A percentile compares a stretch with the other conserved stretches of the same genome.
These are phyloP conservation scores for Rhizomucor pusillus DNA, from an alignment of 371 early-diverging fungal species.

Conservation along the genomic window DNA sequence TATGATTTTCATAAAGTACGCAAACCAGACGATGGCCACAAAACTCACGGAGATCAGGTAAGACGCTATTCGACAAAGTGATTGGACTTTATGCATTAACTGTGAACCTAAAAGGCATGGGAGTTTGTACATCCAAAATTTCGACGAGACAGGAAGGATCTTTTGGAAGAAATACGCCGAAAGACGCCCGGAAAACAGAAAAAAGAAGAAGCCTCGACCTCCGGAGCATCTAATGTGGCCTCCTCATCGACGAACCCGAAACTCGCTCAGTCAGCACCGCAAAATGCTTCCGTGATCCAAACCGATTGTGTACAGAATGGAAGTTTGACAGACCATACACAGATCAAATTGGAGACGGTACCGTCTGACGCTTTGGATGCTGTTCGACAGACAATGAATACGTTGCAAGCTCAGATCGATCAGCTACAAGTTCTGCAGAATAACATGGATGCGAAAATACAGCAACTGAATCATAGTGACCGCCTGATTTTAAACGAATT, in stretches of 20 bases:
- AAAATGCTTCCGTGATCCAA: too few relatives aligned
- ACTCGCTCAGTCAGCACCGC: too few relatives aligned
- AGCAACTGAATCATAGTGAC: conserved; percentile 51
- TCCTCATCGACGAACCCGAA: neutral
- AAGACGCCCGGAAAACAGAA: conserved; percentile 46
- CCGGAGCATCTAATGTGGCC: neutral
- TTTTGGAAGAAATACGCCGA: conserved; percentile 61
- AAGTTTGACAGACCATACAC: neutral
- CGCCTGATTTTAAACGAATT: conserved; percentile 58
- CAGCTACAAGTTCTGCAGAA: conserved; percentile 31
- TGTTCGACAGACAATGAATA: conserved; percentile 22
- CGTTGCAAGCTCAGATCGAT: conserved; percentile 47
- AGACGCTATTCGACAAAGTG: neutral
- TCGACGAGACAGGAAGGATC: conserved; percentile 58
- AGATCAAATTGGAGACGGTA: neutral
- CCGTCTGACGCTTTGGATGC: conserved; percentile 18
- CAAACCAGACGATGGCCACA: conserved; percentile 52
- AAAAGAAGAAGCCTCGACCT: conserved; percentile 20
- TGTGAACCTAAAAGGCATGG: conserved; percentile 53
- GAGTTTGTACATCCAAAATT: conserved; percentile 81
- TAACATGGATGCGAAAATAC: conserved; percentile 31
- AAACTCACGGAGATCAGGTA: conserved; percentile 65
- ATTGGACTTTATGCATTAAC: neutral
- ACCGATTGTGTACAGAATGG: neutral
- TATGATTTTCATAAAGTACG: conserved; percentile 93